phyloP scores from a whole-genome alignment of 768 basidiomycete species.

The Myochromella boudieri region DNA sequence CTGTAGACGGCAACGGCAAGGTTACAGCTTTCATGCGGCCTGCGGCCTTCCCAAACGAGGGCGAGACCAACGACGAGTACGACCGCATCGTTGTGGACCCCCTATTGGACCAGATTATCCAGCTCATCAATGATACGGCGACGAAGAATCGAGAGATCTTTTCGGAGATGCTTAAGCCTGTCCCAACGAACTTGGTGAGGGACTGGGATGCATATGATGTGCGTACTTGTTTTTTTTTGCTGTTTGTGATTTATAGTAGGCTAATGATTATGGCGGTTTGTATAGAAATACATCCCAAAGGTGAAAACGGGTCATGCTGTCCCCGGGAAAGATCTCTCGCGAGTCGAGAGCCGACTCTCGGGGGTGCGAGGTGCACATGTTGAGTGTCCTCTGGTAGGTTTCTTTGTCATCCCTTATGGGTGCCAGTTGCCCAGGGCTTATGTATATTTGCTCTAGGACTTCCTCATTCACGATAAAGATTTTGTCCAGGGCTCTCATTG shows the following conservation, averaged over 20 bases:
- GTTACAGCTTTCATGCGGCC: conserved; percentile 74
- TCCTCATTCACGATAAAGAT: conserved; percentile 78
- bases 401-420: conserved; percentile 1
- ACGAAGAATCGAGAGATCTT: conserved; percentile 81
- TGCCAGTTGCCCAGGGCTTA: neutral
- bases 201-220: conserved; percentile 81
- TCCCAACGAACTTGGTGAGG: conserved; percentile 80
- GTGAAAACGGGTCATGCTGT: conserved; percentile 81
- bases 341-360: conserved; percentile 74
- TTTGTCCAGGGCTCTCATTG: conserved; percentile 72
- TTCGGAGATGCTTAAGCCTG: conserved; percentile 82
- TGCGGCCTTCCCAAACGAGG: conserved; percentile 67
- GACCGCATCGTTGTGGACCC: conserved; percentile 80
- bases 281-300: conserved; percentile 73
- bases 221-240: conserved; percentile 23
- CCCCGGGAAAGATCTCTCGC: conserved; percentile 59
- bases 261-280: neutral
- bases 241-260: neutral
- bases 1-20: conserved; percentile 29
- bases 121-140: conserved; percentile 71
- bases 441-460: conserved; percentile 51
- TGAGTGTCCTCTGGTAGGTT: conserved; percentile 68
- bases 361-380: conserved; percentile 73
- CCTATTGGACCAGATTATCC: conserved; percentile 53
- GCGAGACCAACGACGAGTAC: conserved; percentile 55